These are phyloP conservation scores for Diplotaxis tenuifolia DNA, from an alignment of 345 rosid species.

Conservation along the genomic window DNA sequence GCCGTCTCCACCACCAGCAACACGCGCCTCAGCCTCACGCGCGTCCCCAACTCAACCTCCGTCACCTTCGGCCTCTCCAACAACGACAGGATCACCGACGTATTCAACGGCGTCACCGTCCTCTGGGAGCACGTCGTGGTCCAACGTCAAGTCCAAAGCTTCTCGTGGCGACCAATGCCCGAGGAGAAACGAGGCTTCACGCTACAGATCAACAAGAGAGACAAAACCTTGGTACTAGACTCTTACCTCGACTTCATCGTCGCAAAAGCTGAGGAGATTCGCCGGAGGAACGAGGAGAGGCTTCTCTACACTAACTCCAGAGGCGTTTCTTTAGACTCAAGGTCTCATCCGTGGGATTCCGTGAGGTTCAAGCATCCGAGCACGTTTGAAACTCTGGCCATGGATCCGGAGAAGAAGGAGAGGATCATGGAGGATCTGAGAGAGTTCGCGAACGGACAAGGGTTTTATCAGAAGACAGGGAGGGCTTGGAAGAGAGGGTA, in stretches of 20 bases:
- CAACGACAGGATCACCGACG: slow-evolving; percentile 75
- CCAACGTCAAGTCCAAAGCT: slow-evolving; percentile 68
- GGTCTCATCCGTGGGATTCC: slow-evolving; percentile 95
- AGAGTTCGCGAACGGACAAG: slow-evolving; percentile 63
- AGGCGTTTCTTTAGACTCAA: slow-evolving; percentile 78
- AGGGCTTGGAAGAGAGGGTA: slow-evolving; percentile 96
- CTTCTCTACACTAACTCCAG: slow-evolving; percentile 78
- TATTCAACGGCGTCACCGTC: slow-evolving; percentile 53
- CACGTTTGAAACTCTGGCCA: slow-evolving; percentile 85
- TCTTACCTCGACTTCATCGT: slow-evolving; percentile 74
- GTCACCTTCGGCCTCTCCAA: slow-evolving; percentile 78
- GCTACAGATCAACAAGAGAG: slow-evolving; percentile 60
- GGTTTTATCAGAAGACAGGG: slow-evolving; percentile 84
- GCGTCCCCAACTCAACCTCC: slow-evolving; percentile 79
- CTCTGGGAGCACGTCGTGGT: slow-evolving; percentile 89
- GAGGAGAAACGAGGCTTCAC: slow-evolving; percentile 94
- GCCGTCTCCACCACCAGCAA: slow-evolving; percentile 22
- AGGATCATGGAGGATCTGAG: slow-evolving; percentile 70
- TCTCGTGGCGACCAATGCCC: slow-evolving; percentile 88
- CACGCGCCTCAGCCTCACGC: slow-evolving; percentile 75
- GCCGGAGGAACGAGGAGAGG: slow-evolving; percentile 66
- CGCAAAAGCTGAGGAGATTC: slow-evolving; percentile 70
- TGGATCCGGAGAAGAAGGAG: slow-evolving; percentile 68
- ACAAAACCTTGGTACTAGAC: slow-evolving; percentile 55
- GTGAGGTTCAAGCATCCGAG: slow-evolving; percentile 95